A percentile compares a stretch with the other conserved stretches of the same genome.
Evolutionary conservation across 371 early-diverging fungal genomes (phyloP).

Genomic region (Rhizopus delemar): DNA sequence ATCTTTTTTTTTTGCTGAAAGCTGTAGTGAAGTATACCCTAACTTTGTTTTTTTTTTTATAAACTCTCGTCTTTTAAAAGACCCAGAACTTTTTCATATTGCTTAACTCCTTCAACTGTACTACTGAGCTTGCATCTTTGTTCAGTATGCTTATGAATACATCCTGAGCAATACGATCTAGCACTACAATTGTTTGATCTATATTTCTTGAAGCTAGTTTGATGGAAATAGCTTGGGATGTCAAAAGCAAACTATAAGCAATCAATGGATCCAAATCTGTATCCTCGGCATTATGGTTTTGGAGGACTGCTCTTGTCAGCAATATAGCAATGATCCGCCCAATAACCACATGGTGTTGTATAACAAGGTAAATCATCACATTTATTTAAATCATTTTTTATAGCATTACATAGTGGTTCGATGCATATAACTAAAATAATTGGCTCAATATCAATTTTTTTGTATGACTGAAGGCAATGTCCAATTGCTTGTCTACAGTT

Average conservation of each 20-base stretch:
- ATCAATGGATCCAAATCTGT: conserved; percentile 12
- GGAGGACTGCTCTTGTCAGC: conserved; percentile 1
- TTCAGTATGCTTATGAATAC: conserved; percentile 11
- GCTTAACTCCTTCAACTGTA: conserved; percentile 11
- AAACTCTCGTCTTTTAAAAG: conserved; percentile 14
- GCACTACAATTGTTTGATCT: conserved; percentile 2
- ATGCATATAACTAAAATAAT: conserved; percentile 12
- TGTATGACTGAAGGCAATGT: conserved; percentile 8
- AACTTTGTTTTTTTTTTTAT: not conserved
- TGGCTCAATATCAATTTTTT: conserved; percentile 8
- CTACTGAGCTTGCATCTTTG: not conserved
- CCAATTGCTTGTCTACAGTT: conserved; percentile 14
- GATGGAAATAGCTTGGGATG: conserved; percentile 8
- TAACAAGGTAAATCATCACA: conserved; percentile 9
- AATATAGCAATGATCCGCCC: conserved; percentile 13
- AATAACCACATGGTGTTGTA: conserved; percentile 8
- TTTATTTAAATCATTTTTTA: conserved; percentile 5
- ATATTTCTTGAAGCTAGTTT: conserved; percentile 15
- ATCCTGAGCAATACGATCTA: conserved; percentile 15
- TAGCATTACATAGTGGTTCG: conserved; percentile 5
- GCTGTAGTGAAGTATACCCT: no score
- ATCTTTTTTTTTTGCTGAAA: no score
- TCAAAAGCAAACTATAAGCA: conserved; percentile 11
- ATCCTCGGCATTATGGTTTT: conserved; percentile 10
- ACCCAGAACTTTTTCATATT: conserved; percentile 9